These are phyloP conservation scores for Globisporangium cederbergense DNA, from an alignment of 352 stramenopile genomes.

Conservation along the genomic window DNA sequence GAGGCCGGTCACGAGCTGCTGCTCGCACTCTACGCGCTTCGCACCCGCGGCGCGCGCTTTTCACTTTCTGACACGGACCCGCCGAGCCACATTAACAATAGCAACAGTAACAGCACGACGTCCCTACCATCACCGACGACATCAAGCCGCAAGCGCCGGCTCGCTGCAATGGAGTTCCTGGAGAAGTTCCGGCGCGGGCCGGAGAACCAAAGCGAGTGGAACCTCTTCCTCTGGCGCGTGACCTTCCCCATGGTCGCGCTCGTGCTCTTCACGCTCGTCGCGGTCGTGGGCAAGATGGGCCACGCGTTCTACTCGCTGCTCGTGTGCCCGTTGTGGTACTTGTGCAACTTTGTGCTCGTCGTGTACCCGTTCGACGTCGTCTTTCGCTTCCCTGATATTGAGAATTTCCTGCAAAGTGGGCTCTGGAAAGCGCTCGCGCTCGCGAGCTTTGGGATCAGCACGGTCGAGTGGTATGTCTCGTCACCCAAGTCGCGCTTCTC, in stretches of 20 bases:
- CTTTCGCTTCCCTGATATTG: constrained; percentile 55
- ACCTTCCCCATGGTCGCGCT: constrained; percentile 80
- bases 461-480: constrained; percentile 71
- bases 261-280: constrained; percentile 66
- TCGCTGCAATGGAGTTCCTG: constrained; percentile 45
- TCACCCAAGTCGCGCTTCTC: constrained; percentile 43
- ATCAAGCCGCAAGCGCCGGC: neutral
- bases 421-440: constrained; percentile 54
- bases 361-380: constrained; percentile 74
- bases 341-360: constrained; percentile 67
- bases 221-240: constrained; percentile 74
- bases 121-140: constrained; percentile 5
- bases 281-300: constrained; percentile 59
- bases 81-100: neutral
- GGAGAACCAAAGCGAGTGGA: constrained; percentile 79
- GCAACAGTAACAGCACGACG: neutral
- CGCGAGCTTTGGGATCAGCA: constrained; percentile 44
- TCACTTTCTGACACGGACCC: neutral
- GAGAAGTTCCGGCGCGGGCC: constrained; percentile 70
- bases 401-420: constrained; percentile 25
- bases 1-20: constrained; percentile 16
- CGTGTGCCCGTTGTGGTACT: constrained; percentile 78
- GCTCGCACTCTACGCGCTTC: constrained; percentile 15
- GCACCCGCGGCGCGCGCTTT: constrained; percentile 10
- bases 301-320: constrained; percentile 62